Evolutionary conservation across 2,329 filamentous ascomycete genomes (phyloP), one percentile per base, ranked within the genome.

Genomic region (Neophaeococcomyces mojaviensis): DNA sequence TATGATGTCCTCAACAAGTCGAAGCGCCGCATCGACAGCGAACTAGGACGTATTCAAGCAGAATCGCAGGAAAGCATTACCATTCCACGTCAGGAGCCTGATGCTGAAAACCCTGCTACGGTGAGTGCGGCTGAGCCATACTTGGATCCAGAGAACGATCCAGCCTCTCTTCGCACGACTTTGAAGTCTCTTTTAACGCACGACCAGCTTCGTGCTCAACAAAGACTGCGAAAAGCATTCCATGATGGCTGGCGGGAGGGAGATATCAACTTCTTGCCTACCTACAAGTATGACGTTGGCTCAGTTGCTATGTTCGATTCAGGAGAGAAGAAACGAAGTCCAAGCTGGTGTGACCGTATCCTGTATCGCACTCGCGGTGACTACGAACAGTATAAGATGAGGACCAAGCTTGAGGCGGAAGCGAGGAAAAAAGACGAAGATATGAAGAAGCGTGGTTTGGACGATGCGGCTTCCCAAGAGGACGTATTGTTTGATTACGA

Each of bases 251-350:
- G 92, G 89, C 76, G 77, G 41, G 92, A 98, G 70, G 92, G 89
- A 0, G 74, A 80, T 1, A 89, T 98, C 46, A 79, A 79, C 1
- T 98, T 98, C 59, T 64, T 97, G 13, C 92, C 92, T 1, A 94
- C 92, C 0, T 98, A 98, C 66, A 98, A 98, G 64, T 98, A 98
- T 57, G 94, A 98, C 59, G 74, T 95, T 22, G 92, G 92, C n/a
- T 94, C 85, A 24, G 79, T 95, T 26, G 86, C 86, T 2, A 77
- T 88, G 24, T 98, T 96, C 61, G 94, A 98, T 66, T 88, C 89
- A 0, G 95, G 89, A 55, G 92, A 97, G 61, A 98, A 98, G 69
- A 83, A 83, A 53, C 78, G 94, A 44, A 84, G 86, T 2, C 92
- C 92, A 2, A 95, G 88, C 61, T 98, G 92, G 90, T 98, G 92